Evolutionary conservation across 768 basidiomycete species (phyloP), one percentile per base, ranked within the genome.

Genomic region (Trametes cinnabarina): DNA sequence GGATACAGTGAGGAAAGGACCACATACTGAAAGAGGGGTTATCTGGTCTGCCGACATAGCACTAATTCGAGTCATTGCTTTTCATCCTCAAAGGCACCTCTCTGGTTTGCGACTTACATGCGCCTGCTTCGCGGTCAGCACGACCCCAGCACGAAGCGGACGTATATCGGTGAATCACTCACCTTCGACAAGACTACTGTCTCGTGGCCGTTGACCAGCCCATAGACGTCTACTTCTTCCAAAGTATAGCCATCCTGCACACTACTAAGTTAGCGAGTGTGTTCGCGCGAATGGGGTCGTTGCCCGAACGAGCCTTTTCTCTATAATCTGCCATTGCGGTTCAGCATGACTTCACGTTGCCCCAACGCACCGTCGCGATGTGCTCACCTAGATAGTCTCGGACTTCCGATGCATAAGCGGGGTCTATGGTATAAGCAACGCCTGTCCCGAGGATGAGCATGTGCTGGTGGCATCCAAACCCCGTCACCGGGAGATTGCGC

Each of bases 161-260:
- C 7, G 63, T 28, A 39, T 23, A 10, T 26, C 23, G 12, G 22
- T n/a, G 11, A 46, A 26, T n/a, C n/a, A 64, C 80, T 58, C 46
- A 83, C 88, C 30, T 82, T 76, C 28, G 78, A 79, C 39, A 88
- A 77, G 9, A 87, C 72, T 0, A 87, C 75, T 51, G 72, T 74
- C 62, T 89, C 85, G 3, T 70, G 65, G 2, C 81, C 83, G 35
- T 76, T 76, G 20, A 79, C 76, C 30, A 86, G 67, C 28, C 82
- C 80, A 71, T 88, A 86, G 14, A 98, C 79, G 58, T 94, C 84
- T 11, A 94, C 68, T 0, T 77, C 81, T 63, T 95, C 90, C 69
- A 88, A 75, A 9, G 92, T 93, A 73, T 97, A 98, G 20, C 95
- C 94, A 65, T 95, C 93, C 90, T 94, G 19, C 10, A 41, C 19